phyloP scores from a whole-genome alignment of 2,329 filamentous ascomycete genomes.

The Domatiomyces catenatus region DNA sequence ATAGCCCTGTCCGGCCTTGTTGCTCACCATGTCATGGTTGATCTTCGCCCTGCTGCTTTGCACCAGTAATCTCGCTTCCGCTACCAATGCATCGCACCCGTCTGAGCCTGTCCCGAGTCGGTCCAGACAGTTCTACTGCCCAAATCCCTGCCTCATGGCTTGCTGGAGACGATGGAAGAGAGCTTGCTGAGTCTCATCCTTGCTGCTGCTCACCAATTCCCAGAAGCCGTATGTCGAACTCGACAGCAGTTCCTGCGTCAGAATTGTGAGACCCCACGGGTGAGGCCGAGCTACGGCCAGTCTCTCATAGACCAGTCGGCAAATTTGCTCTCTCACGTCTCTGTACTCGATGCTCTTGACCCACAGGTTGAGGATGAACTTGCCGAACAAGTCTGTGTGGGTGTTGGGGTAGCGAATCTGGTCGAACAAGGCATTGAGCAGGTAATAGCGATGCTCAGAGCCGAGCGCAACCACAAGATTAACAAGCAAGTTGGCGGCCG shows the following conservation, averaged over 20 bases:
- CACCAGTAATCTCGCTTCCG: not conserved
- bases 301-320: slow-evolving; percentile 73
- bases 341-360: slow-evolving; percentile 60
- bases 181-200: not conserved
- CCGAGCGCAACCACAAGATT: slow-evolving; percentile 60
- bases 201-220: slow-evolving; percentile 30
- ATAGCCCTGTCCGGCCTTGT: not conserved
- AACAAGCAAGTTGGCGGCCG: slow-evolving; percentile 58
- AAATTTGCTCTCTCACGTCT: slow-evolving; percentile 79
- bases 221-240: slow-evolving; percentile 87
- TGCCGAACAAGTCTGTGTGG: slow-evolving; percentile 85
- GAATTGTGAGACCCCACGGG: slow-evolving; percentile 86
- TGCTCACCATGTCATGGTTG: not conserved
- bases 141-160: slow-evolving; percentile 6
- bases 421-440: slow-evolving; percentile 73
- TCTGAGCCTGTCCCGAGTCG: not conserved
- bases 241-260: slow-evolving; percentile 76
- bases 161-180: slow-evolving; percentile 14
- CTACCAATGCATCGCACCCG: not conserved
- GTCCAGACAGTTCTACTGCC: not conserved
- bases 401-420: slow-evolving; percentile 81
- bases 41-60: not conserved
- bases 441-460: slow-evolving; percentile 67
- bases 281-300: slow-evolving; percentile 80
- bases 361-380: slow-evolving; percentile 71